These are phyloP conservation scores for Leishmania tropica DNA, from an alignment of 208 protist species.

Conservation along the genomic window DNA sequence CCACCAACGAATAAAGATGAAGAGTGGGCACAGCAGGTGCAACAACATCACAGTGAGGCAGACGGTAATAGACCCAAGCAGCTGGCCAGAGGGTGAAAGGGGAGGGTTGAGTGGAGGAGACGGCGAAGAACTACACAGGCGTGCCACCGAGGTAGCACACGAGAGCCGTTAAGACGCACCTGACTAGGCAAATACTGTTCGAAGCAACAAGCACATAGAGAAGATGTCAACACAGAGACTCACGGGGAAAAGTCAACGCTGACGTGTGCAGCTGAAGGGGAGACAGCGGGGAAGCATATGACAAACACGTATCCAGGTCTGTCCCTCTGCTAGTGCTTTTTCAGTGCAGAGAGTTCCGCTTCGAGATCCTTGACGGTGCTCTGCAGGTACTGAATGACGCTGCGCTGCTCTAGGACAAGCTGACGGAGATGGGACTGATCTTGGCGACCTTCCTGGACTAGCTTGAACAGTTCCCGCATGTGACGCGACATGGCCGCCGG, in stretches of 20 bases:
- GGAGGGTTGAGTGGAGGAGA: neutral
- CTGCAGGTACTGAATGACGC: conserved; percentile 29
- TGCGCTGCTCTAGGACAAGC: conserved; percentile 31
- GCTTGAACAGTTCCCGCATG: conserved; percentile 42
- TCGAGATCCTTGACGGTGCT: conserved; percentile 23
- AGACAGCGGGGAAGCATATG: neutral
- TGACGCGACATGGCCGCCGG: conserved; percentile 23
- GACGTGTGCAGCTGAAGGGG: neutral
- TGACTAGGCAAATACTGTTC: neutral
- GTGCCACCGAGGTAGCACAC: neutral
- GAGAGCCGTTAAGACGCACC: neutral
- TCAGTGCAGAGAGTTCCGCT: conserved; percentile 26
- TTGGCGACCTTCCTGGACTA: conserved; percentile 41
- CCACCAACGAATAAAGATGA: neutral
- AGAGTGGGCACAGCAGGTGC: neutral
- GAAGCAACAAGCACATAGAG: neutral
- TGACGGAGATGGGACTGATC: conserved; percentile 36
- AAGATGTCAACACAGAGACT: neutral
- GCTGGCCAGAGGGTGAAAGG: neutral
- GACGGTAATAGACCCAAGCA: neutral
- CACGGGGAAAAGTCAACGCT: neutral
- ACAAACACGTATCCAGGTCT: neutral
- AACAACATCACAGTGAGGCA: neutral
- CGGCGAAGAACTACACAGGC: neutral
- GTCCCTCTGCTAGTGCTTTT: conserved; percentile 19